Evolutionary conservation across 108 stramenopile species (phyloP), one percentile per base, ranked within the genome.

Genomic region (Poteriospumella lacustris): DNA sequence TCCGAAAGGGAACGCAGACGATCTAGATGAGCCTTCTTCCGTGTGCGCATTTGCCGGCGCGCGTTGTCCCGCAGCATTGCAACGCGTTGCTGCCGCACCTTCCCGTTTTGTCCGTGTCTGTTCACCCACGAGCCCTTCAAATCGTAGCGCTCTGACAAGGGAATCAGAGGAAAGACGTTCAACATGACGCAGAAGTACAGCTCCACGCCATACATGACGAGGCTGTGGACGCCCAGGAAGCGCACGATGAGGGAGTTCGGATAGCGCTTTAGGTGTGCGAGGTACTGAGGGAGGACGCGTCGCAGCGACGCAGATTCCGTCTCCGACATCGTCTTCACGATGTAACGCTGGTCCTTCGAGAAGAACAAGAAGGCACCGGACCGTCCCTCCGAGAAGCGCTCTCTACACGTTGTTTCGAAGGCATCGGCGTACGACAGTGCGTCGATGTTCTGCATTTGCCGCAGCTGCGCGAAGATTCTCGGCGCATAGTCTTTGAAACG

Each of bases 321-420:
- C 39, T 33, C 5, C 42, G 67, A 9, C 29, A 42, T 82, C 9
- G 77, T 44, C 69, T 82, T 82, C 19, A 82, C 81, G 44, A 82
- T 78, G 59, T 59, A 82, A 41, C 58, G 44, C 40, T 68, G 76
- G 56, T 82, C 81, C 26, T 42, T 39, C 28, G 77, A 47, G 59
- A 78, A 78, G 43, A 69, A 82, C 38, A 82, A 40, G 81, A 82
- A 82, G 19, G 81, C 76, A 2, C 81, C 81, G n/a, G 68, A 72
- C 0, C 76, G 58, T 33, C 81, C 81, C 64, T 77, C 81, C 2
- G 31, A 38, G 43, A 82, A 78, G 64, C 68, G 62, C 41, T 82
- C 81, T 39, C 58, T 76, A 5, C 19, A 3, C 29, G 77, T 82
- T 41, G 5, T 15, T 44, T 58, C 28, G 39, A 82, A 47, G n/a